Percentiles rank a stretch among this genome's conserved stretches.
Evolutionary conservation across 768 basidiomycete species (phyloP).

Genomic region (Suillus brevipes): DNA sequence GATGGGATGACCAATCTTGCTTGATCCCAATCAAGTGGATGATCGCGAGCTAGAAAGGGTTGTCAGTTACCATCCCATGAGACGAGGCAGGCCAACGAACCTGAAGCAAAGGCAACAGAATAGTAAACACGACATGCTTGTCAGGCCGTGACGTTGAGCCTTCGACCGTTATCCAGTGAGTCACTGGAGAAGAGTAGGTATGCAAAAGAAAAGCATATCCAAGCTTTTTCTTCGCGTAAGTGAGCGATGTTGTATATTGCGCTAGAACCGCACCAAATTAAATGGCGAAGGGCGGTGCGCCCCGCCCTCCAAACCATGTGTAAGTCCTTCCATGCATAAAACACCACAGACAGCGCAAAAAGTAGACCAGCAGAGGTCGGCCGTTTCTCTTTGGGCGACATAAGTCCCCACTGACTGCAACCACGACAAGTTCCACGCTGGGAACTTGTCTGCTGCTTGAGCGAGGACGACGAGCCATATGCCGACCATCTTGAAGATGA

Average conservation of each 20-base stretch:
- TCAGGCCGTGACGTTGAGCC: slow-evolving; percentile 64
- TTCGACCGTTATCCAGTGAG: slow-evolving; percentile 45
- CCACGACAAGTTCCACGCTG: slow-evolving; percentile 31
- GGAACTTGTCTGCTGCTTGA: slow-evolving; percentile 50
- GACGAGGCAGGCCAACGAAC: slow-evolving; percentile 34
- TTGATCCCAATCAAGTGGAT: slow-evolving; percentile 68
- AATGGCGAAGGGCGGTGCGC: slow-evolving; percentile 61
- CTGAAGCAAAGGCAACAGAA: slow-evolving; percentile 73
- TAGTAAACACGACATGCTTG: slow-evolving; percentile 69
- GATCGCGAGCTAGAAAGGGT: slow-evolving; percentile 48
- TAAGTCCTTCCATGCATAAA: slow-evolving; percentile 64
- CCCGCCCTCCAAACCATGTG: slow-evolving; percentile 66
- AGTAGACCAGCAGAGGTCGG: slow-evolving; percentile 70
- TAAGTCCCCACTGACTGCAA: slow-evolving; percentile 43
- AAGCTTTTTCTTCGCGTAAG: slow-evolving; percentile 43
- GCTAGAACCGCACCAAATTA: slow-evolving; percentile 57
- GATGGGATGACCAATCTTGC: slow-evolving; percentile 61
- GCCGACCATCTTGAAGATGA: slow-evolving; percentile 54
- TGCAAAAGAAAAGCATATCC: slow-evolving; percentile 78
- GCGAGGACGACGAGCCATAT: slow-evolving; percentile 61
- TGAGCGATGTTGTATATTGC: slow-evolving; percentile 12
- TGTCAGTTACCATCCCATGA: slow-evolving; percentile 2
- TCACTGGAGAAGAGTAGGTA: slow-evolving; percentile 66
- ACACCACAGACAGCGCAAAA: slow-evolving; percentile 68
- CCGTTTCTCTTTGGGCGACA: slow-evolving; percentile 53